Evolutionary conservation across 805 yeast genomes (phyloP).

Genomic region (Saccharomycopsis sp.): DNA sequence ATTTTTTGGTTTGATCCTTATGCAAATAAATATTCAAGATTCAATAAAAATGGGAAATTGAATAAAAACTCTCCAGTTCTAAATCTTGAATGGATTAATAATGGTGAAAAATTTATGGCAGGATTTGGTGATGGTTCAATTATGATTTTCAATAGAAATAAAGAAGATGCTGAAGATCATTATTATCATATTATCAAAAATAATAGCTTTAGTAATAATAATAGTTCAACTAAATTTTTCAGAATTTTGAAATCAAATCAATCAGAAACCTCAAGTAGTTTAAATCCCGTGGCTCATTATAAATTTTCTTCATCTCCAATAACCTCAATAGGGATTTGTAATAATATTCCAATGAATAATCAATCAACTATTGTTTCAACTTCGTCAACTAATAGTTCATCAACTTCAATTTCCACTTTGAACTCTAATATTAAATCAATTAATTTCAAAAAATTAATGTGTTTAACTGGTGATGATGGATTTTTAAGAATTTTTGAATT

Average conservation of each 20-base stretch:
- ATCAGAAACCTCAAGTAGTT: conserved; percentile 5
- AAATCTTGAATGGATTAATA: conserved; percentile 37
- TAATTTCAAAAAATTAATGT: conserved; percentile 29
- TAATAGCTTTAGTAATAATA: conserved; percentile 28
- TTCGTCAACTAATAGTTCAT: not conserved
- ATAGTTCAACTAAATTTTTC: conserved; percentile 18
- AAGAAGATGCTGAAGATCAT: conserved; percentile 35
- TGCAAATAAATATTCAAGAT: not conserved
- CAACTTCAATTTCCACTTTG: too few relatives aligned
- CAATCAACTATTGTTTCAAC: too few relatives aligned
- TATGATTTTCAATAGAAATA: conserved; percentile 37
- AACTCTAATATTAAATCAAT: too few relatives aligned
- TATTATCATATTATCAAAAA: conserved; percentile 14
- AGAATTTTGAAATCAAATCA: conserved; percentile 8
- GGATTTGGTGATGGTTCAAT: conserved; percentile 59
- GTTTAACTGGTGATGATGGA: conserved; percentile 59
- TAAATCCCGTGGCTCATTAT: conserved; percentile 46
- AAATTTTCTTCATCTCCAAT: conserved; percentile 51
- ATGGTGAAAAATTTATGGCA: conserved; percentile 39
- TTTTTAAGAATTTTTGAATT: conserved; percentile 47
- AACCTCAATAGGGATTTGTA: conserved; percentile 36
- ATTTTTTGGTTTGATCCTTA: conserved; percentile 45
- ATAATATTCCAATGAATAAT: too few relatives aligned
- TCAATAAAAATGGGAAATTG: conserved; percentile 27
- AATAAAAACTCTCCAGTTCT: conserved; percentile 32